Evolutionary conservation across 352 stramenopile genomes (phyloP).

Genomic region (Globisporangium spiculum): DNA sequence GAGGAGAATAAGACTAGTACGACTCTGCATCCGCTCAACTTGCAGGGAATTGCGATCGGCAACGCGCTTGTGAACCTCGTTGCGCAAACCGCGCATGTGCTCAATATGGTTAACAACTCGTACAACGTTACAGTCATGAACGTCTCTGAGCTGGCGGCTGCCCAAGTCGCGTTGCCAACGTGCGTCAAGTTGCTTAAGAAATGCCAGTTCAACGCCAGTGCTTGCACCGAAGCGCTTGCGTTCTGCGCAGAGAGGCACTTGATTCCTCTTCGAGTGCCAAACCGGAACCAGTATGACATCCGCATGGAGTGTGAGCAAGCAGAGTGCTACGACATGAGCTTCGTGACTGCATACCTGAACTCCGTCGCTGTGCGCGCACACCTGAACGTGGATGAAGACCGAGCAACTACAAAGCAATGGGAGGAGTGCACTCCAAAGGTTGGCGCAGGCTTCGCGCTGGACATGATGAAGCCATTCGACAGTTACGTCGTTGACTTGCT

Average conservation of each 20-base stretch:
- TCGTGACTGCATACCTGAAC: slow-evolving; percentile 10
- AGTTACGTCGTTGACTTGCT: slow-evolving; percentile 87
- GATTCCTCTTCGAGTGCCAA: background rate
- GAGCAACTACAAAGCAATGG: slow-evolving; percentile 50
- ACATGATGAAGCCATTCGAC: slow-evolving; percentile 14
- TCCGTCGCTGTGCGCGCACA: slow-evolving; percentile 1
- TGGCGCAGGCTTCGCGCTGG: slow-evolving; percentile 68
- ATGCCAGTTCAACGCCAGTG: background rate
- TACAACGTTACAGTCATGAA: slow-evolving; percentile 2
- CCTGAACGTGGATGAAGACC: slow-evolving; percentile 17
- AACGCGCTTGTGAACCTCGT: background rate
- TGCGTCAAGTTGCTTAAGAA: background rate
- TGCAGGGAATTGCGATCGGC: background rate
- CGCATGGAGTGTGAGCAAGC: slow-evolving; percentile 18
- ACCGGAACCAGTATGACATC: slow-evolving; percentile 66
- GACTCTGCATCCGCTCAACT: background rate
- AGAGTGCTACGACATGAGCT: slow-evolving; percentile 12
- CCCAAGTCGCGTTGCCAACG: background rate
- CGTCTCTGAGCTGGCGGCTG: background rate
- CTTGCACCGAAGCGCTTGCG: background rate
- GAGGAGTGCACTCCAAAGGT: slow-evolving; percentile 92
- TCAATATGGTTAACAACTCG: background rate
- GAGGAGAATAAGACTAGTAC: background rate
- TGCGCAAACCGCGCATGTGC: background rate
- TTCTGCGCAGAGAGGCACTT: background rate